Conservation (phyloP, 306 rosid species). For the Datisca glomerata region DNA sequence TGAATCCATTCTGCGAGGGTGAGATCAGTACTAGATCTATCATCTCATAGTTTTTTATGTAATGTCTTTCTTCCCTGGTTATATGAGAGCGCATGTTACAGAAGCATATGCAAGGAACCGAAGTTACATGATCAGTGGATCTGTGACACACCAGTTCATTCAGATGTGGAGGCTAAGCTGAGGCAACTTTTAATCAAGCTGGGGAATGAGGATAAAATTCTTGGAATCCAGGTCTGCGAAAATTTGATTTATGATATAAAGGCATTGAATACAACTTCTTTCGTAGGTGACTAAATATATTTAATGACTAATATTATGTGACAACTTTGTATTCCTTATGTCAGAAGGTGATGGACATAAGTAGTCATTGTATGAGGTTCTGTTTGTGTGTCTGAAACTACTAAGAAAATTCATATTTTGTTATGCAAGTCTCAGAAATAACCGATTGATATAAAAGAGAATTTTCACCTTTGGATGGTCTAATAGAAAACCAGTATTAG, state of each 20-base stretch:
- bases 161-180: slow-evolving; percentile 76
- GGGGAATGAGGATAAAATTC: slow-evolving; percentile 69
- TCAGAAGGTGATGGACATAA: no score
- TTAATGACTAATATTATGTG: neutral
- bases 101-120: slow-evolving; percentile 62
- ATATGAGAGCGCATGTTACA: slow-evolving; percentile 20
- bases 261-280: no score
- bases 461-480: no score
- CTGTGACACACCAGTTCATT: slow-evolving; percentile 61
- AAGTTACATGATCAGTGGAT: slow-evolving; percentile 71
- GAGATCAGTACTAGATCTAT: slow-evolving; percentile 22
- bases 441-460: no score
- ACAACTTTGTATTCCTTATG: neutral
- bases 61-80: slow-evolving; percentile 3
- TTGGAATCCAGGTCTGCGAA: slow-evolving; percentile 90
- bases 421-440: no score
- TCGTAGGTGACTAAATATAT: no score
- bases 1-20: slow-evolving; percentile 79
- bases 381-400: no score
- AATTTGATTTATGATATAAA: no score
- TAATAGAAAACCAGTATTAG: no score
- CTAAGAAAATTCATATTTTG: no score
- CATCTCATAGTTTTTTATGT: neutral
- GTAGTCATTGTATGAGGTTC: no score
- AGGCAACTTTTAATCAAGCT: slow-evolving; percentile 65